Evolutionary conservation across 1,284 basidiomycete genomes (phyloP).

Genomic region (Pterulicium gracile): DNA sequence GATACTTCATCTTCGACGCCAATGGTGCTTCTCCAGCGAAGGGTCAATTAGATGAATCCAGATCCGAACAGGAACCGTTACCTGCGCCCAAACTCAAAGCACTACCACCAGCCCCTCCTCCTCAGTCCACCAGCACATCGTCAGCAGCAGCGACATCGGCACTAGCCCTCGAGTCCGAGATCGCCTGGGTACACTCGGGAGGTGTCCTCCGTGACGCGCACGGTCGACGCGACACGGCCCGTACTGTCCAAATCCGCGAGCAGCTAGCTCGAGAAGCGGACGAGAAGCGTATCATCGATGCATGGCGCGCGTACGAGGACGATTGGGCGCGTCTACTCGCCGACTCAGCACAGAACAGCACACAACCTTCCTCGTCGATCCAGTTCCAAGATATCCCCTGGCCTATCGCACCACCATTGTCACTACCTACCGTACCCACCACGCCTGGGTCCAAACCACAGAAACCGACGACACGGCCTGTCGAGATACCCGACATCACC

Average conservation of each 20-base stretch:
- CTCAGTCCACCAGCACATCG: neutral
- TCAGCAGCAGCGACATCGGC: neutral
- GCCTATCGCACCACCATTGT: constrained; percentile 23
- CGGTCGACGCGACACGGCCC: constrained; percentile 36
- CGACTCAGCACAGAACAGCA: constrained; percentile 10
- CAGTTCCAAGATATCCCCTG: constrained; percentile 45
- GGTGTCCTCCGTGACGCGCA: constrained; percentile 39
- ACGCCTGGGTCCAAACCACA: constrained; percentile 5
- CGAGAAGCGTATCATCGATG: constrained; percentile 23
- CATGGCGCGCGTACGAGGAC: constrained; percentile 41
- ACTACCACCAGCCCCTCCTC: neutral
- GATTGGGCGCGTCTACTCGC: constrained; percentile 30
- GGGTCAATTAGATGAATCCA: too few species aligned
- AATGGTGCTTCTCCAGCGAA: too few species aligned
- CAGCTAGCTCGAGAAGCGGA: constrained; percentile 30
- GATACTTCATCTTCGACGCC: neutral
- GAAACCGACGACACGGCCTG: constrained; percentile 12
- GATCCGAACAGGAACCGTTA: neutral
- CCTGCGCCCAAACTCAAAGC: neutral
- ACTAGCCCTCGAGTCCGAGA: constrained; percentile 29
- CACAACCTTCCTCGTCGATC: constrained; percentile 1
- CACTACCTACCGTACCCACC: neutral
- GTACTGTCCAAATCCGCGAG: constrained; percentile 32
- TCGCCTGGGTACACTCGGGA: constrained; percentile 48
- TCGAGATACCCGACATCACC: constrained; percentile 27